A percentile compares a stretch with the other conserved stretches of the same genome.
phyloP scores from a whole-genome alignment of 805 yeast species.

The Dipodascus geniculatus region DNA sequence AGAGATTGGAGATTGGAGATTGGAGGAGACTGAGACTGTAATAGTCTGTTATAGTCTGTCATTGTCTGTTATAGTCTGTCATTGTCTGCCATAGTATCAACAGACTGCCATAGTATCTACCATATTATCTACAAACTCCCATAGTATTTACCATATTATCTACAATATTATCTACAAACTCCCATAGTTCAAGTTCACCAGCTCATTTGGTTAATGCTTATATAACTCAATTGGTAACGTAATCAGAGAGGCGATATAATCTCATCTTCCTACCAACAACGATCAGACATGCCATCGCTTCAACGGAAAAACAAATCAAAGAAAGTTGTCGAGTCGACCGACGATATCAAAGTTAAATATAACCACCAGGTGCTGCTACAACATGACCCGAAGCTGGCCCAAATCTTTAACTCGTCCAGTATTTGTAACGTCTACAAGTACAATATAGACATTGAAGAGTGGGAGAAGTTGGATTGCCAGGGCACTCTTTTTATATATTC shows the following conservation, averaged over 20 bases:
- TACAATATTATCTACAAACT: no score
- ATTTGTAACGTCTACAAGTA: constrained; percentile 31
- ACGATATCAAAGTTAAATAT: constrained; percentile 11
- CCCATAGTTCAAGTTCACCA: no score
- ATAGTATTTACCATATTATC: no score
- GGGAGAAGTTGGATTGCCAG: constrained; percentile 29
- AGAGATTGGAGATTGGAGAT: no score
- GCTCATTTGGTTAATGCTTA: neutral
- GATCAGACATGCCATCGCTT: neutral
- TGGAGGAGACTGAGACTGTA: no score
- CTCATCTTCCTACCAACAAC: neutral
- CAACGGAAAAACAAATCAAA: neutral
- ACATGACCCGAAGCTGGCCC: constrained; percentile 27
- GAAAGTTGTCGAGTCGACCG: neutral
- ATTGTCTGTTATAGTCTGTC: no score
- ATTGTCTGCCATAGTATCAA: no score
- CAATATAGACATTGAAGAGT: constrained; percentile 21
- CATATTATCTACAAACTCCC: no score
- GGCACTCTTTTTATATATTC: constrained; percentile 31
- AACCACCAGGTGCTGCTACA: constrained; percentile 24
- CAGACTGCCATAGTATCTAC: no score
- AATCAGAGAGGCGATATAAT: neutral
- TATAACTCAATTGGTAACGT: neutral
- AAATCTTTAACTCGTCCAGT: constrained; percentile 27
- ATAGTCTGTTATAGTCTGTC: no score